A percentile compares a stretch with the other conserved stretches of the same genome.
These are phyloP conservation scores for Silene uniflora DNA, from an alignment of 148 eudicot species.

Conservation along the genomic window DNA sequence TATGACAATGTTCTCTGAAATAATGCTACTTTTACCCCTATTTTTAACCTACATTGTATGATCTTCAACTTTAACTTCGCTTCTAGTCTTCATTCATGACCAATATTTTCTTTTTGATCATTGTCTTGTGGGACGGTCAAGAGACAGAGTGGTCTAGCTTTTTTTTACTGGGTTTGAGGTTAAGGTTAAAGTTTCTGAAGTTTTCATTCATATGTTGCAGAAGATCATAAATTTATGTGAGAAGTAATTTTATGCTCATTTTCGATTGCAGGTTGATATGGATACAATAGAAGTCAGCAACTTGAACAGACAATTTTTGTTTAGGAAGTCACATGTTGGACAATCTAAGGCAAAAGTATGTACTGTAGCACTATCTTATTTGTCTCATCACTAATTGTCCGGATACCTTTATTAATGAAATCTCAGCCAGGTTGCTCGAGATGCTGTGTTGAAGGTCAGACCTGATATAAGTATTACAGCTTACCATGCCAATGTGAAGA, in stretches of 20 bases:
- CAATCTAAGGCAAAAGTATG: conserved; percentile 20
- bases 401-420: conserved; percentile 4
- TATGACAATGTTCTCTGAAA: no score
- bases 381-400: conserved; percentile 1
- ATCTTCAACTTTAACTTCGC: no score
- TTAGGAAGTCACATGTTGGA: conserved; percentile 17
- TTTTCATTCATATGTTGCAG: not conserved
- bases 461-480: conserved; percentile 82
- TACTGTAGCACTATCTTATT: not conserved
- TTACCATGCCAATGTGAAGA: conserved; percentile 91
- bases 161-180: not conserved
- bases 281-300: conserved; percentile 99
- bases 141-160: not conserved
- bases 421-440: conserved; percentile 72
- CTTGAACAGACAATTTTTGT: conserved; percentile 88
- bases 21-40: no score
- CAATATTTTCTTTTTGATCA: not conserved
- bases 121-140: not conserved
- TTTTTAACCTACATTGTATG: no score
- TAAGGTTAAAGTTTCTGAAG: not conserved
- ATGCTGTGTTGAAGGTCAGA: conserved; percentile 84
- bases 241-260: conserved; percentile 1
- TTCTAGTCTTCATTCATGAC: not conserved
- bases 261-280: conserved; percentile 75
- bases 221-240: not conserved